Percentiles rank a stretch among this genome's conserved stretches.
Conservation (phyloP, 768 basidiomycete species). For the Phanerochaete sordida region DNA sequence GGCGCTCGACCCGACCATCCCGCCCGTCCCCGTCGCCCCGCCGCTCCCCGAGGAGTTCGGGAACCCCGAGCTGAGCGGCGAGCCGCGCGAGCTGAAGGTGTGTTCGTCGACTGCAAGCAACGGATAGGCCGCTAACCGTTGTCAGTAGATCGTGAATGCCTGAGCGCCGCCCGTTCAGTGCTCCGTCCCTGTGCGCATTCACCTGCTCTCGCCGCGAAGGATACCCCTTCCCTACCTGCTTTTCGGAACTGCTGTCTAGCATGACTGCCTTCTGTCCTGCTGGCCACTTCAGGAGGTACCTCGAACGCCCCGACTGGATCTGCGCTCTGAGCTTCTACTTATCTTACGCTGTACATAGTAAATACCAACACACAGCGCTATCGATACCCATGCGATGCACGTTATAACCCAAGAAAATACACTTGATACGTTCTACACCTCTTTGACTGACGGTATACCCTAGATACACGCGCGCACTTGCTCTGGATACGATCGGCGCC, state of each 20-base stretch:
- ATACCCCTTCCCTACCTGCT: not conserved
- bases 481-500: not conserved
- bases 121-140: not conserved
- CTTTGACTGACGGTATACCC: not conserved
- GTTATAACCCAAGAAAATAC: too few species aligned
- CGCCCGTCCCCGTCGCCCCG: constrained; percentile 12
- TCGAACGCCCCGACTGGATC: not conserved
- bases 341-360: constrained; percentile 3
- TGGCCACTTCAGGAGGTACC: constrained; percentile 3
- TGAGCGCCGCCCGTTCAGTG: not conserved
- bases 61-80: not conserved
- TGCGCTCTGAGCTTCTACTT: not conserved
- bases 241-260: not conserved
- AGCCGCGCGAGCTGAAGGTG: constrained; percentile 14
- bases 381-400: not conserved
- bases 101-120: not conserved
- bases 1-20: constrained; percentile 16
- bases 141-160: constrained; percentile 11
- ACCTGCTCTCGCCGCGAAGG: not conserved
- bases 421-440: not conserved
- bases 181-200: not conserved
- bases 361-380: not conserved
- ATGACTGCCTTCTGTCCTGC: constrained; percentile 3
- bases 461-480: not conserved
- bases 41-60: constrained; percentile 23